Base-by-base conservation (phyloP, 768 basidiomycete species). In the Boletus patriciae region DNA sequence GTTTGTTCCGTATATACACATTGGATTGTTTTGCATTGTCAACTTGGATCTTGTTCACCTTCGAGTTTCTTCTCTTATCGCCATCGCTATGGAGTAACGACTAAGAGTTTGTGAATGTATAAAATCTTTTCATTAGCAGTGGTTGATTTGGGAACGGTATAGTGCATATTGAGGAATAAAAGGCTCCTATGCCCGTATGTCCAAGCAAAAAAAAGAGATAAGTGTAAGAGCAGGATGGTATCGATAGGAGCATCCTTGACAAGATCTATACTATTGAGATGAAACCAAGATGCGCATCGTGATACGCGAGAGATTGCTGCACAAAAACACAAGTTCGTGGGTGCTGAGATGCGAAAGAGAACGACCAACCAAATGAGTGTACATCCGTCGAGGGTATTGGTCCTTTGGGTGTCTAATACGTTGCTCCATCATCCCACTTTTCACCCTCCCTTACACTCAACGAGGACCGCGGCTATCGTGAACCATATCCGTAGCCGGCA, bases 401-500 rank as follows among this genome's bases (percentile, higher is more conserved):
- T 56, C 52, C 50, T 56, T 55, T 31, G 40, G 43, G 52, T 50
- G 50, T 64, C 58, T 57, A 63, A 54, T 53, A 49, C 54, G 45
- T 59, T 50, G 57, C 38, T 40, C 16, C 46, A 15, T 36, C 15
- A 36, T 36, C 34, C 34, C 34, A 15, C 34, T 6, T 15, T 36
- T 15, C 34, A 15, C 12, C 38, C 8, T 34, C 11, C 43, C 29
- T 25, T 25, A 27, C 23, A 21, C 45, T 50, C 23, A 40, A 45
- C 23, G 16, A 21, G 25, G 41, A 23, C 29, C 37, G 29, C 57
- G 33, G 57, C 59, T 72, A 74, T 62, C 62, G 62, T n/a, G 65
- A 60, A 34, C 72, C 69, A 41, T 73, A 74, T 27, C 75, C 78
- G 43, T 81, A 83, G 29, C 74, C 82, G 6, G 70, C 60, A 50